Conservation (phyloP, 257 asterid genomes). For the Scutellaria minor region DNA sequence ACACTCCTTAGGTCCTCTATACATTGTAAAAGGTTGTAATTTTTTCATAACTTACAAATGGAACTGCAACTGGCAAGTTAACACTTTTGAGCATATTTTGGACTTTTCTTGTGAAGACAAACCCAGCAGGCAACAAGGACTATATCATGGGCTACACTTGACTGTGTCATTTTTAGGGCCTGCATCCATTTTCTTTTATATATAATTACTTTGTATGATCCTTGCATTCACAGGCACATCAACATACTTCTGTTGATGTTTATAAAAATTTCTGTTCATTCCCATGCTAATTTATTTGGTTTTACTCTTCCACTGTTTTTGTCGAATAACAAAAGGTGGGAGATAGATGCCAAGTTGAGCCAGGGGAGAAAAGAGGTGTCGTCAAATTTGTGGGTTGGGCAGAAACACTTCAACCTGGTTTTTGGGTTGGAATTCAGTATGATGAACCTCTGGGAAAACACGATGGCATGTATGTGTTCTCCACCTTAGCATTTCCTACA, state of each 20-base stretch:
- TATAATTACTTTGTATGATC: slow-evolving; percentile 4
- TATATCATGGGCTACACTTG: slow-evolving; percentile 8
- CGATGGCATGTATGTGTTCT: slow-evolving; percentile 80
- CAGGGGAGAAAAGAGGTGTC: slow-evolving; percentile 87
- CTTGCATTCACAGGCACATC: background rate
- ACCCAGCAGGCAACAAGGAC: slow-evolving; percentile 4
- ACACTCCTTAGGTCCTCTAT: slow-evolving; percentile 14
- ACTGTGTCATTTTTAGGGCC: background rate
- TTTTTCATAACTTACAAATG: slow-evolving; percentile 10
- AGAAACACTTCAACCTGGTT: slow-evolving; percentile 88
- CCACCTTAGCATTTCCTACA: slow-evolving; percentile 18
- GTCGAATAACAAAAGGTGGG: slow-evolving; percentile 58
- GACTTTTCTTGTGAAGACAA: slow-evolving; percentile 13
- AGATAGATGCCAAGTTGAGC: slow-evolving; percentile 91
- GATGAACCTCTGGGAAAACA: slow-evolving; percentile 97
- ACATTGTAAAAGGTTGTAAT: background rate
- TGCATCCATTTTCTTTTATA: background rate
- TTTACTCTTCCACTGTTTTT: slow-evolving; percentile 23
- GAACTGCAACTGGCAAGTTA: background rate
- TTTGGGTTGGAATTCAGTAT: slow-evolving; percentile 90
- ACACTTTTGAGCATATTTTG: slow-evolving; percentile 1
- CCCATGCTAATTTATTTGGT: slow-evolving; percentile 30
- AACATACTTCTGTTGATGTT: background rate
- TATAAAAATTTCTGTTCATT: background rate
- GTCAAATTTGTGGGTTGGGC: slow-evolving; percentile 85